Percentiles rank a stretch among this genome's conserved stretches.
phyloP scores from a whole-genome alignment of 2,329 filamentous ascomycete genomes.

The Microdochium nivale region DNA sequence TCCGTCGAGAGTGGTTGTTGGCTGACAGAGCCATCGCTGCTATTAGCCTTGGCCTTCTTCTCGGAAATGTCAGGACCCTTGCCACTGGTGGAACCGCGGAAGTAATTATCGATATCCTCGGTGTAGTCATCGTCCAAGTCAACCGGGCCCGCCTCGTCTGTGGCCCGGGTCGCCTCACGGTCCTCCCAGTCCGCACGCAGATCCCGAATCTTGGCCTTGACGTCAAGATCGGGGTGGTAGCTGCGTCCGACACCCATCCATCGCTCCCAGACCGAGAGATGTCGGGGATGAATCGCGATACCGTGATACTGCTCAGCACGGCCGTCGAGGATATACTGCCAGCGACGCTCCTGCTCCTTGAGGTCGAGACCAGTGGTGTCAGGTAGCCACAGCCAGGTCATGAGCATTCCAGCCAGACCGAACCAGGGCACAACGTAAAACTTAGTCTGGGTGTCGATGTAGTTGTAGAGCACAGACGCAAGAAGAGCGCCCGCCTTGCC shows the following conservation, averaged over 20 bases:
- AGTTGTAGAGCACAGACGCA: slow-evolving; percentile 87
- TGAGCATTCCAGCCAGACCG: slow-evolving; percentile 74
- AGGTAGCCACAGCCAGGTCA: slow-evolving; percentile 83
- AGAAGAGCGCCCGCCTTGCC: slow-evolving; percentile 85
- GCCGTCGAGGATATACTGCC: slow-evolving; percentile 76
- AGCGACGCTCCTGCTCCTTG: slow-evolving; percentile 93
- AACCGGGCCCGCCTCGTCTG: slow-evolving; percentile 37
- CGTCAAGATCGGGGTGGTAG: slow-evolving; percentile 79
- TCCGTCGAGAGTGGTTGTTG: not conserved
- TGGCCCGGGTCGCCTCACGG: slow-evolving; percentile 34
- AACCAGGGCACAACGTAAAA: slow-evolving; percentile 93
- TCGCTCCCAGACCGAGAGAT: slow-evolving; percentile 84
- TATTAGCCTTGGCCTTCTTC: not conserved
- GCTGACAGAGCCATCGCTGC: not conserved
- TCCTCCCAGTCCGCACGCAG: slow-evolving; percentile 59
- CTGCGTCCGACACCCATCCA: slow-evolving; percentile 67
- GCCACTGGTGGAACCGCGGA: slow-evolving; percentile 19
- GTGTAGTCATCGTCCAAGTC: slow-evolving; percentile 43
- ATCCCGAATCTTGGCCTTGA: slow-evolving; percentile 75
- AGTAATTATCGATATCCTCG: slow-evolving; percentile 45
- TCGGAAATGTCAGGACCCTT: not conserved
- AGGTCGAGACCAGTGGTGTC: slow-evolving; percentile 94
- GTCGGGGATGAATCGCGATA: slow-evolving; percentile 81
- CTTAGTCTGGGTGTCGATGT: slow-evolving; percentile 76
- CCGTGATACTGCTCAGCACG: slow-evolving; percentile 81